These are phyloP conservation scores for Suillus fuscotomentosus DNA, from an alignment of 768 basidiomycete species.

Conservation along the genomic window DNA sequence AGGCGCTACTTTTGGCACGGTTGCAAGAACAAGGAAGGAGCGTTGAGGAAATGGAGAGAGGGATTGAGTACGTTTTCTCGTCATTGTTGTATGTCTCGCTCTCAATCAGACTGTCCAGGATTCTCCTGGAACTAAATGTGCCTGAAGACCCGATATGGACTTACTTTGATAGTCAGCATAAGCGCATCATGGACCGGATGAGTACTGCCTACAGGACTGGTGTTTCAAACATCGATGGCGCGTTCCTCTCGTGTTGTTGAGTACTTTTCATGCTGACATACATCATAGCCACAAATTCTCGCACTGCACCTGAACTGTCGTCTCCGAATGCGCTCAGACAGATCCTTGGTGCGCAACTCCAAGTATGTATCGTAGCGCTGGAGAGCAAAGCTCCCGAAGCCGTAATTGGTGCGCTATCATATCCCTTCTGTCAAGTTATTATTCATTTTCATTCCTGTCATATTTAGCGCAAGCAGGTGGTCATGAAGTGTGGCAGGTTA, in stretches of 20 bases:
- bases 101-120: constrained; percentile 44
- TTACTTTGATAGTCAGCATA: constrained; percentile 93
- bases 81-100: neutral
- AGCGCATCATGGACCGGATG: constrained; percentile 80
- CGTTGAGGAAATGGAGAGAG: constrained; percentile 95
- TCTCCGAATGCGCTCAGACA: constrained; percentile 39
- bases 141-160: constrained; percentile 93
- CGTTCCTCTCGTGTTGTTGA: constrained; percentile 6
- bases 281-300: constrained; percentile 46
- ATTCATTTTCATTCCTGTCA: constrained; percentile 9
- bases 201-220: constrained; percentile 56
- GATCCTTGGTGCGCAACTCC: constrained; percentile 58
- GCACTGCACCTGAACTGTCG: constrained; percentile 32
- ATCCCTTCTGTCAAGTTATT: neutral
- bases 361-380: constrained; percentile 54
- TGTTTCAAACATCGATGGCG: constrained; percentile 50
- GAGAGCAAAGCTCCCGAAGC: constrained; percentile 64
- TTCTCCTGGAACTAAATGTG: constrained; percentile 82
- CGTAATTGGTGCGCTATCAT: constrained; percentile 48
- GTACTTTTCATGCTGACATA: constrained; percentile 4
- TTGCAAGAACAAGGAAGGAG: constrained; percentile 77
- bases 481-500: constrained; percentile 79
- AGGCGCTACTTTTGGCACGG: constrained; percentile 69
- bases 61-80: constrained; percentile 72
- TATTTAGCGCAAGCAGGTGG: constrained; percentile 64